Evolutionary conservation across 805 yeast species (phyloP), one percentile per base, ranked within the genome.

Genomic region (Candida montana): DNA sequence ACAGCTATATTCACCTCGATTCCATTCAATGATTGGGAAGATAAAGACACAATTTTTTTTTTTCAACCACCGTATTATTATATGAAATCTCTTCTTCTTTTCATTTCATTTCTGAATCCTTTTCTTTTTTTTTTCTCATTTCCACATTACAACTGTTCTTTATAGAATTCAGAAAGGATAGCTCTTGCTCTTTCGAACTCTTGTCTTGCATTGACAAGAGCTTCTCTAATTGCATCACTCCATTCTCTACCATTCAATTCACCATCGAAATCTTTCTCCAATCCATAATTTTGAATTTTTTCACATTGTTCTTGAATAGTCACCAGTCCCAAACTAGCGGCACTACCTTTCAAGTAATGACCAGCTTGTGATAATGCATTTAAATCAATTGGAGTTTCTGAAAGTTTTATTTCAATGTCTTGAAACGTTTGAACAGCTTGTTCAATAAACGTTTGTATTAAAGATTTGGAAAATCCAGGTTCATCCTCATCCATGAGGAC

Each of bases 401-500:
- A 68, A 2, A 68, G 47, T 26, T 58, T 59, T 7, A 64, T 64
- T 42, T 81, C 82, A 59, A 93, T 84, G 48, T 85, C 78, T 30
- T 63, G 67, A 54, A 90, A 85, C 0, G 95, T 91, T 16, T 79
- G 82, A 45, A 72, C 71, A 6, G 95, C 96, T 64, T 93, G 99
- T 43, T 87, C 95, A 44, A 83, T 86, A 61, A 86, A 91, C 26
- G 95, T 89, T 46, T 76, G 76, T 41, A 91, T 82, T 43, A 93
- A 69, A 29, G 83, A 74, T 53, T 78, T 70, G 27, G 91, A 81
- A 68, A 93, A 93, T 7, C 88, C 96, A 45, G 90, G 93, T 57
- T 85, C 95, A 55, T 91, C 98, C 57, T 91, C 96, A 63, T 93
- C 99, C 97, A 93, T 90, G 40, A 86, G 81, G 38, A 90, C 75